Evolutionary conservation across 805 yeast genomes (phyloP).

Genomic region (Wickerhamiella dianesei): DNA sequence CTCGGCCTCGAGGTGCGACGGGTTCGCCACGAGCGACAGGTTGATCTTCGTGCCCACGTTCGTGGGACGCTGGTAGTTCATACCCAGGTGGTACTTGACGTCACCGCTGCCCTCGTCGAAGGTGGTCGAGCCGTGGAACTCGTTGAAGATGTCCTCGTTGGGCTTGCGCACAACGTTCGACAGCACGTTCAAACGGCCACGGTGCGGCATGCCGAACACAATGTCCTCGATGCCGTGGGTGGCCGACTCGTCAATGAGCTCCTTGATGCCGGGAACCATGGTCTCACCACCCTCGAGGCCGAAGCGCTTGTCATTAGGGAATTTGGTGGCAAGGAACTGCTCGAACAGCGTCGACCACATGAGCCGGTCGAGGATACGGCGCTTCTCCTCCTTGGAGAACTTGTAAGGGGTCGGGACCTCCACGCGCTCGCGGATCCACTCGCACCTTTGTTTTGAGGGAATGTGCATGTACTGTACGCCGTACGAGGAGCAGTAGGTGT

Average conservation of each 20-base stretch:
- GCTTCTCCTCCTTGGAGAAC: slow-evolving; percentile 76
- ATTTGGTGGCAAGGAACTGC: slow-evolving; percentile 81
- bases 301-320: slow-evolving; percentile 96
- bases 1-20: slow-evolving; percentile 97
- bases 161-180: slow-evolving; percentile 98
- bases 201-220: slow-evolving; percentile 98
- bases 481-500: slow-evolving; percentile 71
- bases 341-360: slow-evolving; percentile 96
- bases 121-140: slow-evolving; percentile 81
- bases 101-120: slow-evolving; percentile 97
- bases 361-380: slow-evolving; percentile 89
- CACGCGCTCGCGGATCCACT: slow-evolving; percentile 94
- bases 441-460: slow-evolving; percentile 89
- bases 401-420: slow-evolving; percentile 83
- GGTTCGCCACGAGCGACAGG: slow-evolving; percentile 93
- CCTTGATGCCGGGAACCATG: slow-evolving; percentile 92
- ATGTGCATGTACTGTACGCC: slow-evolving; percentile 96
- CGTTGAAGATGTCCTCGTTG: slow-evolving; percentile 92
- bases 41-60: slow-evolving; percentile 95
- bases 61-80: slow-evolving; percentile 98
- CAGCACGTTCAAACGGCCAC: slow-evolving; percentile 96
- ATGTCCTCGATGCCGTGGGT: slow-evolving; percentile 81
- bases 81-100: slow-evolving; percentile 97
- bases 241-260: slow-evolving; percentile 85
- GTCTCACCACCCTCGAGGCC: slow-evolving; percentile 98